These are phyloP conservation scores for Chrysoporthe deuterocubensis DNA, from an alignment of 2,329 filamentous ascomycete genomes.

Conservation along the genomic window DNA sequence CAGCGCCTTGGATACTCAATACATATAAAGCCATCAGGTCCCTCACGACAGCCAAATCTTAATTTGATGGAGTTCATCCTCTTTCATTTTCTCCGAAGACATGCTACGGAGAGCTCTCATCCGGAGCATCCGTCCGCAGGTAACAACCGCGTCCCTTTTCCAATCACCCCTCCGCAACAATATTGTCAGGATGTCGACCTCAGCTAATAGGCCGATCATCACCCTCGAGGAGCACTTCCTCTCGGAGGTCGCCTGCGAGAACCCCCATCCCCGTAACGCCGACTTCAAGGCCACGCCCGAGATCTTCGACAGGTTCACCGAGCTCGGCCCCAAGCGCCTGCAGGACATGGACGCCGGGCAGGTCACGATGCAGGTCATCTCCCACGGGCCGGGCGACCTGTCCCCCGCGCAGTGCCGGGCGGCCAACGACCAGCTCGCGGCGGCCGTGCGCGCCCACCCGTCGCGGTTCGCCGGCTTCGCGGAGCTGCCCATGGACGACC, in stretches of 20 bases:
- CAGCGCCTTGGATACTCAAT: neutral
- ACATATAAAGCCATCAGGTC: neutral
- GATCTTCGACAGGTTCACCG: conserved; percentile 33
- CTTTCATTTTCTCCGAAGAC: neutral
- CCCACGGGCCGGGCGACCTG: conserved; percentile 33
- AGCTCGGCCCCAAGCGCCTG: conserved; percentile 33
- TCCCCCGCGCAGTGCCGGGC: conserved; percentile 25
- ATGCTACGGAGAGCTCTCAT: neutral
- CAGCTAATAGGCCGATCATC: conserved; percentile 36
- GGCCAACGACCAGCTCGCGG: conserved; percentile 34
- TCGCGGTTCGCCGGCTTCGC: conserved; percentile 36
- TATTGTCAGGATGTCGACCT: neutral
- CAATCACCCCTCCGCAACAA: neutral
- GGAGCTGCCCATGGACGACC: conserved; percentile 37
- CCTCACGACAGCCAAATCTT: neutral
- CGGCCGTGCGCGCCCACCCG: conserved; percentile 27
- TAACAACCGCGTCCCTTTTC: neutral
- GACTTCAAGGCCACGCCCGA: conserved; percentile 31
- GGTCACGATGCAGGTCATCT: conserved; percentile 34
- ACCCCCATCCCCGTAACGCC: conserved; percentile 29
- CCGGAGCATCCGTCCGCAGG: neutral
- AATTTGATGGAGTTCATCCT: neutral
- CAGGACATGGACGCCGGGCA: conserved; percentile 34
- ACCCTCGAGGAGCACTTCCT: conserved; percentile 49
- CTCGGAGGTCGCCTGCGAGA: conserved; percentile 30